Base-by-base conservation (phyloP, 2,329 filamentous ascomycete genomes). In the Clarireedia hainanense region DNA sequence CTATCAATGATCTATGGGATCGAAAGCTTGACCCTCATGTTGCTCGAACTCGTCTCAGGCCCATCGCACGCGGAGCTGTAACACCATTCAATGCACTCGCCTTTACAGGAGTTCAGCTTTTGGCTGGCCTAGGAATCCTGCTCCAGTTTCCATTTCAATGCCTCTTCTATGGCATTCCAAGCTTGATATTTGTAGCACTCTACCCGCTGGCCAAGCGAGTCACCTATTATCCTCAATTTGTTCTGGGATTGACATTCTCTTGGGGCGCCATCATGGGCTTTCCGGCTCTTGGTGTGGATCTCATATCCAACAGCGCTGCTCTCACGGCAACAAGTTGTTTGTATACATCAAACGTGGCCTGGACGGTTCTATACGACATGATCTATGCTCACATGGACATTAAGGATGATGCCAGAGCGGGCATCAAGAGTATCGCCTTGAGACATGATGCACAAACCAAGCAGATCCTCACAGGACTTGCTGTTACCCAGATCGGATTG, bases 371-470 rank as follows among this genome's bases (percentile, higher is more conserved):
- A 40, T 95, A 95, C 70, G 90, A 95, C 69, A 95, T 94, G 83
- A 90, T 95, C 34, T 95, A 95, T 70, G 90, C 90, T 14, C 90
- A 95, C 69, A 92, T 94, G 84, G 90, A 95, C 65, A 86, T 92
- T 69, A 85, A 85, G 66, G 89, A 95, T 64, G 90, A 95, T 67
- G 83, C 78, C 59, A 91, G 90, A 70, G 89, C 86, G 0, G 91
- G 90, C 7, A 94, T 95, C 73, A 95, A 92, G 75, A 89, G 85
- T 66, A 94, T 95, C 63, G 90, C 88, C 1, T 75, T 95, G 40
- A 86, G 86, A 68, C 89, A 95, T 63, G 85, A 88, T 60, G 77
- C 80, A 5, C 79, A 91, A 59, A 91, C 89, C 1, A 95, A 94
- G 71, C 74, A 82, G 52, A 83, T 95, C 7, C 72, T 95, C 56